Base-by-base conservation (phyloP, 345 rosid species). In the Carallia brachiata region DNA sequence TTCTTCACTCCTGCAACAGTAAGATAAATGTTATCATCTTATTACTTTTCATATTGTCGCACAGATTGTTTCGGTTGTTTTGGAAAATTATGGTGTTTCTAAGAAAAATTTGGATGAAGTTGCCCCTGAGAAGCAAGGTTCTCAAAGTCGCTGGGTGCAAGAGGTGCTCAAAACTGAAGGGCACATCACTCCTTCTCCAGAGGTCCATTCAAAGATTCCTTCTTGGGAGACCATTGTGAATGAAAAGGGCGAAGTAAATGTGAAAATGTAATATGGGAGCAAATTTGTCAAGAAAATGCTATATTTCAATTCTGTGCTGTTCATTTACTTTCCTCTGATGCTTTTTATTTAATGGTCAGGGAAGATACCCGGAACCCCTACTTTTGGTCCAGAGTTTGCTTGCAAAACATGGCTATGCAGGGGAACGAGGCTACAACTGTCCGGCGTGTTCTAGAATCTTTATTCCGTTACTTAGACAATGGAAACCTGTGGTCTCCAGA, bases 351-450 rank as follows among this genome's bases (percentile, higher is more conserved):
- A 44, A 16, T 36, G 55, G 70, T 34, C 83, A 90, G 96, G 73
- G 92, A 90, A 85, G 90, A 87, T 82, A 80, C 86, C 19, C 72
- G 75, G 70, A 75, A 86, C 83, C 98, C 97, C 62, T 64, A 83
- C 85, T 92, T 96, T 86, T 96, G 99, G 99, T 87, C 98, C 63
- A 85, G 84, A 69, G 87, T 88, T 79, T 92, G 99, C 84, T 79
- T 96, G 73, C 87, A 87, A 77, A 92, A 92, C 81, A 96, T 92
- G 99, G 90, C 96, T 69, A 88, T 79, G 79, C 88, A 88, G 56
- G 98, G 94, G 69, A 90, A 89, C 78, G 99, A 90, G 78, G 98
- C 89, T 59, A 90, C 97, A 74, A 92, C 90, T 52, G 83, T 85
- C 71, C 85, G 98, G 27, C 91, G 92, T 27, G 88, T 96, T 70